Conservation (phyloP, 2,329 filamentous ascomycete genomes). For the Colletotrichum ledebouriae region DNA sequence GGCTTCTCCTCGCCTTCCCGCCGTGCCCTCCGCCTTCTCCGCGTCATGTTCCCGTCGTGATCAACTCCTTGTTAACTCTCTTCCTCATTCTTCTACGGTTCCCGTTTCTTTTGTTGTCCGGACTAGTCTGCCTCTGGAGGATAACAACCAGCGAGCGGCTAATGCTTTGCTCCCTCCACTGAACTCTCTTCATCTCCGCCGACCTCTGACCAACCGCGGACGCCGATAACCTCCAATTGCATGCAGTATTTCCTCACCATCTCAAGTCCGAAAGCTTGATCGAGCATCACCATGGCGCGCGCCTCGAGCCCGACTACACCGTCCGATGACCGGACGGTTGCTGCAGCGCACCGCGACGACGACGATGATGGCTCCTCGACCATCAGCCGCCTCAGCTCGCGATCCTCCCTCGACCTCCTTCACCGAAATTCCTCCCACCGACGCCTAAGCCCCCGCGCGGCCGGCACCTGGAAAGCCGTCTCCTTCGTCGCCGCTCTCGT, state of each 20-base stretch:
- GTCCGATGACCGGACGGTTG: conserved; percentile 29
- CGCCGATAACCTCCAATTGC: conserved; percentile 8
- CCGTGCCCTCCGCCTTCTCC: neutral
- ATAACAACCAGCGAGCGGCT: conserved; percentile 21
- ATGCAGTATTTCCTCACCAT: neutral
- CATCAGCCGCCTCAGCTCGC: conserved; percentile 43
- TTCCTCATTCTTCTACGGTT: neutral
- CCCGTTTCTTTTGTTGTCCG: neutral
- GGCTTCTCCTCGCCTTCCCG: conserved; percentile 26
- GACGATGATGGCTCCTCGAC: conserved; percentile 39
- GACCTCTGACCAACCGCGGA: neutral
- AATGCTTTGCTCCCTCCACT: conserved; percentile 14
- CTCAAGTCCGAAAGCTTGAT: conserved; percentile 14
- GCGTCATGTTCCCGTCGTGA: conserved; percentile 19
- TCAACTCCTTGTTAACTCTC: neutral
- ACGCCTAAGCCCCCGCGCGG: conserved; percentile 38
- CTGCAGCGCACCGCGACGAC: conserved; percentile 12
- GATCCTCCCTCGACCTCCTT: conserved; percentile 44
- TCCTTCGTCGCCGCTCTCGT: conserved; percentile 69
- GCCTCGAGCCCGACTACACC: conserved; percentile 28
- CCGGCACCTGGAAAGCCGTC: conserved; percentile 55
- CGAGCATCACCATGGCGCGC: conserved; percentile 33
- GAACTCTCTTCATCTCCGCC: neutral
- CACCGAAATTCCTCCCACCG: conserved; percentile 34
- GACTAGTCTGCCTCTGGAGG: neutral